phyloP scores from a whole-genome alignment of 2,329 filamentous ascomycete genomes.

The Teratosphaeriaceae sp. region DNA sequence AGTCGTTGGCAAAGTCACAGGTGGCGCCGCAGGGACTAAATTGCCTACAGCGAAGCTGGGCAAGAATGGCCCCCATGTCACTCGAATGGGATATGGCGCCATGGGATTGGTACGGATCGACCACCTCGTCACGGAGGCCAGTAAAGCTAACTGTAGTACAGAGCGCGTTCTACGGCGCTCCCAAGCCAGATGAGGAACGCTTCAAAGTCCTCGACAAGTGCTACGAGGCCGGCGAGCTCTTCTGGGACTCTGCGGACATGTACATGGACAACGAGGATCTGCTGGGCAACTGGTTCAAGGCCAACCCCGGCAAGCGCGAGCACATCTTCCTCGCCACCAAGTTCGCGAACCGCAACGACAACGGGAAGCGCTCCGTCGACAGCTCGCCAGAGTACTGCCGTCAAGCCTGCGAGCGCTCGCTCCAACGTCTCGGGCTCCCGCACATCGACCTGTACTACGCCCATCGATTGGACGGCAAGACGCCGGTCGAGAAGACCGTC shows the following conservation, averaged over 20 bases:
- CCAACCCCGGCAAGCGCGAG: constrained; percentile 41
- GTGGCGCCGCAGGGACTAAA: constrained; percentile 15
- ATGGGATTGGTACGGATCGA: constrained; percentile 42
- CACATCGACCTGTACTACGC: constrained; percentile 39
- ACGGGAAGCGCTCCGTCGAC: constrained; percentile 32
- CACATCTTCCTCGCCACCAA: constrained; percentile 49
- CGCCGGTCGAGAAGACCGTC: constrained; percentile 44
- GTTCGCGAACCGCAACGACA: constrained; percentile 40
- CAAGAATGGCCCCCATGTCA: constrained; percentile 46
- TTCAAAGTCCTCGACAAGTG: constrained; percentile 47
- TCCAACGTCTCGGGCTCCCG: constrained; percentile 34
- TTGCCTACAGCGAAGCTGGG: constrained; percentile 44
- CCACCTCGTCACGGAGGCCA: neutral
- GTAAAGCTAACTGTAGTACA: constrained; percentile 2
- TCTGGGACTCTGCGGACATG: constrained; percentile 44
- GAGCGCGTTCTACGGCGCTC: constrained; percentile 40
- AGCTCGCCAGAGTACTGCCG: constrained; percentile 36
- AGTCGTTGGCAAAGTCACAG: constrained; percentile 6
- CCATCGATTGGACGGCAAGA: constrained; percentile 38
- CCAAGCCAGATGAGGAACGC: constrained; percentile 44
- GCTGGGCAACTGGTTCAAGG: constrained; percentile 36
- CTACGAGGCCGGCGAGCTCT: constrained; percentile 44
- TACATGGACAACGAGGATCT: constrained; percentile 39
- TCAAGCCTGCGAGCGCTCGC: constrained; percentile 33
- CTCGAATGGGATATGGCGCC: constrained; percentile 46